A percentile compares a stretch with the other conserved stretches of the same genome.
phyloP scores from a whole-genome alignment of 2,329 filamentous ascomycete species.

The Helicocarpus griseus region DNA sequence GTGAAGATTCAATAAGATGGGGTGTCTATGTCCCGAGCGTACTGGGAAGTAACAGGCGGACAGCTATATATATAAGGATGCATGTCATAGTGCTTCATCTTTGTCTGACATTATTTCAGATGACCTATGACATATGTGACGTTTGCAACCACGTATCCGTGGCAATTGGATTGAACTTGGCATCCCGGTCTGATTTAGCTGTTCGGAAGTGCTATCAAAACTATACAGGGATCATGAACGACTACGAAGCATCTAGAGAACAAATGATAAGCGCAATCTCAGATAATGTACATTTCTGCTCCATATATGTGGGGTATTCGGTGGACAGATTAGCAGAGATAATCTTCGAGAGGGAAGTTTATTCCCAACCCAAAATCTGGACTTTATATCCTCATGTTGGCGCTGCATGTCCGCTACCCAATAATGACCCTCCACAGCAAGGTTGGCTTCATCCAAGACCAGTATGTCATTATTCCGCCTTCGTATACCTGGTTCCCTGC shows the following conservation, averaged over 20 bases:
- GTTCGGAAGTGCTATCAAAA: neutral
- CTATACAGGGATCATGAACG: neutral
- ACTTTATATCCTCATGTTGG: neutral
- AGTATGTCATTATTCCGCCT: neutral
- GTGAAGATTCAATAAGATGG: neutral
- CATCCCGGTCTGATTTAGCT: neutral
- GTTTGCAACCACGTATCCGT: neutral
- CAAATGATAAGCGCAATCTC: neutral
- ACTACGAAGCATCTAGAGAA: neutral
- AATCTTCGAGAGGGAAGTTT: neutral
- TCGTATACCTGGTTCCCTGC: neutral
- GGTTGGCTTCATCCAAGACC: too few species aligned
- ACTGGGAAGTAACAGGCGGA: neutral
- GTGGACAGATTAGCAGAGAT: neutral
- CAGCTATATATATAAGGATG: neutral
- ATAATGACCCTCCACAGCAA: too few species aligned
- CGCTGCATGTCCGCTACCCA: neutral
- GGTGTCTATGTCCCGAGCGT: neutral
- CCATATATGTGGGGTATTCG: neutral
- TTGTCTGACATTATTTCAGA: neutral
- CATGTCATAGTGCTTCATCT: neutral
- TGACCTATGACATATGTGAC: conserved; percentile 3
- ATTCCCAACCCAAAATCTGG: neutral
- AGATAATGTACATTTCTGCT: neutral
- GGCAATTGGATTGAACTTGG: neutral